phyloP scores from a whole-genome alignment of 108 stramenopile genomes.

The Cyclostephanos tholiformis region DNA sequence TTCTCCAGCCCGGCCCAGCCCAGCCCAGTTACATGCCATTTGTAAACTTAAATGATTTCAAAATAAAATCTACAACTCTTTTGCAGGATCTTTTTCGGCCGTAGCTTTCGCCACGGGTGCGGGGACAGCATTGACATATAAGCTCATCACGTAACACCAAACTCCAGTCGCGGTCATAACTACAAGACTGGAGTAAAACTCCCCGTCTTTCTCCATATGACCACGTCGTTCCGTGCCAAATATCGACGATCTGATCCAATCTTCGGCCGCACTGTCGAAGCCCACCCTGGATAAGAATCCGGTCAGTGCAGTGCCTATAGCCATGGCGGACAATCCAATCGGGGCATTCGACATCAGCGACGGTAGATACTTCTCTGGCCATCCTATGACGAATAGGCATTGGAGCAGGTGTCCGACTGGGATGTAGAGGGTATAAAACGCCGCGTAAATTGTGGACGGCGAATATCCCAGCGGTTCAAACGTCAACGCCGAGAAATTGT shows the following conservation, averaged over 20 bases:
- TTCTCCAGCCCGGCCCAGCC: too few species aligned
- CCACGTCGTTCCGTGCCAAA: constrained; percentile 14
- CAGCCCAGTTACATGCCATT: background rate
- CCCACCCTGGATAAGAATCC: constrained; percentile 70
- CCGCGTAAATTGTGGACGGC: constrained; percentile 76
- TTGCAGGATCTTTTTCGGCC: constrained; percentile 43
- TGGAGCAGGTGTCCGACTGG: constrained; percentile 73
- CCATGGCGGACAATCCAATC: constrained; percentile 84
- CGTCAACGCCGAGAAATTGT: constrained; percentile 65
- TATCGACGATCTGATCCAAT: constrained; percentile 34
- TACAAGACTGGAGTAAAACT: constrained; percentile 81
- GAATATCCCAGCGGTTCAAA: constrained; percentile 57
- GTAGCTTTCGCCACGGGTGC: constrained; percentile 42
- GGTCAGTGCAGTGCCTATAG: constrained; percentile 67
- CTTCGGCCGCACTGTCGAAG: constrained; percentile 63
- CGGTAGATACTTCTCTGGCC: constrained; percentile 79
- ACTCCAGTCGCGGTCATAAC: constrained; percentile 81
- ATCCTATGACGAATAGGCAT: constrained; percentile 82
- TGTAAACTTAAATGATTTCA: background rate
- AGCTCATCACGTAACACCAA: constrained; percentile 76
- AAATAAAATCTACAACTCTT: constrained; percentile 40
- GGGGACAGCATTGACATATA: constrained; percentile 67
- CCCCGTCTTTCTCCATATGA: constrained; percentile 57
- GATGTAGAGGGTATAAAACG: constrained; percentile 77
- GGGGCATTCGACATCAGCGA: constrained; percentile 78